Conservation (phyloP, 805 yeast genomes). For the Hanseniaspora hatyaiensis region DNA sequence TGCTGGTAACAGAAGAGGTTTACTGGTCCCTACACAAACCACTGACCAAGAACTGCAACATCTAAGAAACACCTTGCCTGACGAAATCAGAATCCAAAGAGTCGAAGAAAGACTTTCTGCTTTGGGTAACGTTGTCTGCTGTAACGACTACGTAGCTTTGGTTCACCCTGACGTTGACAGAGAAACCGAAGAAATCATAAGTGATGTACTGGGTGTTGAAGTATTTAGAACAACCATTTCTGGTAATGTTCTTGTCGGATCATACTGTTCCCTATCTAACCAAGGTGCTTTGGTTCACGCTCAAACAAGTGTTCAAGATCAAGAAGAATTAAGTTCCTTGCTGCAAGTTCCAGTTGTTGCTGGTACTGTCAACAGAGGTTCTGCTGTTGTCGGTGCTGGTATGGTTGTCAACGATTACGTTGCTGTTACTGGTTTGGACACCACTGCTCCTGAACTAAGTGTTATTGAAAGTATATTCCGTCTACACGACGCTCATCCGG, state of each 20-base stretch:
- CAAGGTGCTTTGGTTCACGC: constrained; percentile 99
- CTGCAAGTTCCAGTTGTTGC: constrained; percentile 97
- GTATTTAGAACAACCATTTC: constrained; percentile 98
- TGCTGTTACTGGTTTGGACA: constrained; percentile 92
- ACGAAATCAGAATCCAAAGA: constrained; percentile 86
- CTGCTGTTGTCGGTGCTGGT: constrained; percentile 96
- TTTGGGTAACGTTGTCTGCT: constrained; percentile 92
- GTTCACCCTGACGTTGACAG: constrained; percentile 99
- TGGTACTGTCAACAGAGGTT: constrained; percentile 96
- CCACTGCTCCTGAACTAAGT: constrained; percentile 96
- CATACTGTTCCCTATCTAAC: constrained; percentile 86
- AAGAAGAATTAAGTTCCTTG: constrained; percentile 90
- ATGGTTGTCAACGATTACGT: constrained; percentile 98
- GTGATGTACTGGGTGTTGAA: constrained; percentile 96
- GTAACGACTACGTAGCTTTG: constrained; percentile 96
- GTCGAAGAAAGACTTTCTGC: constrained; percentile 97
- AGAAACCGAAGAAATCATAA: constrained; percentile 96
- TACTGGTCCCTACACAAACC: constrained; percentile 92
- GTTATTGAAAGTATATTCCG: constrained; percentile 94
- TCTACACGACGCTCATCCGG: constrained; percentile 83
- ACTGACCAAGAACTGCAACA: constrained; percentile 98
- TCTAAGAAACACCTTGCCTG: constrained; percentile 91
- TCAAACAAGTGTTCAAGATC: constrained; percentile 92
- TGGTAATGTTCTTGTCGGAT: constrained; percentile 93
- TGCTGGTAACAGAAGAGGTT: constrained; percentile 95